A percentile compares a stretch with the other conserved stretches of the same genome.
phyloP scores from a whole-genome alignment of 2,329 filamentous ascomycete species.

The Talaromyces atroroseus region DNA sequence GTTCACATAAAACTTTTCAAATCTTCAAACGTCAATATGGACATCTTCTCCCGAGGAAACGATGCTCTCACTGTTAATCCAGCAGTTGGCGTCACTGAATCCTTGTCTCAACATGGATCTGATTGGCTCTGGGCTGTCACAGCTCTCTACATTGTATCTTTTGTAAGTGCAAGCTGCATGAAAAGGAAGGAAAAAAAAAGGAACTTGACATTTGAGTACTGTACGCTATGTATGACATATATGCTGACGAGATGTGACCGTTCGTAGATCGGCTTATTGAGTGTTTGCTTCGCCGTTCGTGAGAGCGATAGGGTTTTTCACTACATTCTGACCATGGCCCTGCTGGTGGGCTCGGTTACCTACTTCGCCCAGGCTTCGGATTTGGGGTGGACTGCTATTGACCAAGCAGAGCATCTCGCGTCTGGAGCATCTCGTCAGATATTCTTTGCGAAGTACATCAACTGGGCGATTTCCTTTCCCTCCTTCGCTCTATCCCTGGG shows the following conservation, averaged over 20 bases:
- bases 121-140: slow-evolving; percentile 54
- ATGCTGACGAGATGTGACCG: not conserved
- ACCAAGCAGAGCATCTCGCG: slow-evolving; percentile 31
- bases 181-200: not conserved
- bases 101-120: slow-evolving; percentile 44
- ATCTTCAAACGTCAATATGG: not conserved
- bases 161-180: slow-evolving; percentile 31
- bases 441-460: slow-evolving; percentile 53
- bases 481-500: slow-evolving; percentile 44
- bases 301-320: slow-evolving; percentile 52
- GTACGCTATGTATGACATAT: not conserved
- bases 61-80: slow-evolving; percentile 47
- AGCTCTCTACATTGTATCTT: slow-evolving; percentile 45
- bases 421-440: slow-evolving; percentile 39
- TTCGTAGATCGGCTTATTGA: slow-evolving; percentile 38
- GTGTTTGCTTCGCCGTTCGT: slow-evolving; percentile 39
- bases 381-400: slow-evolving; percentile 43
- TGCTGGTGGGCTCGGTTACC: slow-evolving; percentile 46
- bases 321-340: slow-evolving; percentile 49
- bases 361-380: slow-evolving; percentile 53
- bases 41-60: slow-evolving; percentile 31
- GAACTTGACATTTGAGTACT: not conserved
- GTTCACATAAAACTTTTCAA: not conserved
- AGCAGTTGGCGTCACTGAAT: slow-evolving; percentile 32
- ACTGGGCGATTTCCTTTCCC: slow-evolving; percentile 51